Evolutionary conservation across 306 rosid genomes (phyloP).

Genomic region (cucumber (Cucumis sativus)): Cucumber_9930_V3 NC_026658.2:4652501-4653000

Average conservation of each 20-base stretch:
- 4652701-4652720: too few species aligned
- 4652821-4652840: conserved; percentile 62
- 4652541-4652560: background rate
- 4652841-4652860: conserved; percentile 71
- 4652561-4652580: background rate
- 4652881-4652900: conserved; percentile 67
- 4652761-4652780: conserved; percentile 30
- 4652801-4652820: conserved; percentile 75
- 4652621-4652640: too few species aligned
- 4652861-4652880: conserved; percentile 73
- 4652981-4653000: too few species aligned
- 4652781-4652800: conserved; percentile 61
- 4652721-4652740: background rate
- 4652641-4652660: too few species aligned
- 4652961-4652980: too few species aligned
- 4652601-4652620: too few species aligned
- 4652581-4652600: background rate
- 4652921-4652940: background rate
- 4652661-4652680: too few species aligned
- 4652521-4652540: background rate
- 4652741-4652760: background rate
- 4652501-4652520: background rate
- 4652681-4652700: too few species aligned
- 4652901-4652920: background rate
- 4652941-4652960: background rate